Evolutionary conservation across 2,329 filamentous ascomycete genomes (phyloP), one percentile per base, ranked within the genome.

Genomic region (Madurella fahalii): DNA sequence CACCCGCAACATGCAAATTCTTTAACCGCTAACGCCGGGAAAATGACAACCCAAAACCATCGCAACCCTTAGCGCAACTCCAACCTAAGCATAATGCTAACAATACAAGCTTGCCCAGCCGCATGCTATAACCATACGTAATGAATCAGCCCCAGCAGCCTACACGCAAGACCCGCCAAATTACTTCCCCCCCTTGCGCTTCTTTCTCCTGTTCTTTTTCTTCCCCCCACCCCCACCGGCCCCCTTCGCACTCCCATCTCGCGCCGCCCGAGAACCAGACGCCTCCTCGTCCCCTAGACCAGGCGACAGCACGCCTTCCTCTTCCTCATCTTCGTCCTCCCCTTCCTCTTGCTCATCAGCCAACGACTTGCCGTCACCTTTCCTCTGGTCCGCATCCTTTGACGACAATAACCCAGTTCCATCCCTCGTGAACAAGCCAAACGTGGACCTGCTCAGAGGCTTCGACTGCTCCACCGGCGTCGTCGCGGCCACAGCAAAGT

Each of bases 171-270:
- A n/a, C 7, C 25, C 7, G 25, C 25, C 25, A 25, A 25, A 25
- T 37, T 37, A 61, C 44, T 57, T 63, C 50, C 60, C 63, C 45
- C 57, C 62, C 54, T 59, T 64, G 45, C 63, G 57, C 57, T 65
- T 65, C 54, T 63, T 65, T 40, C 61, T 53, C 52, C 60, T 53
- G 16, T 53, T 63, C 53, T 63, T 64, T 48, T 63, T 64, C 43
- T 64, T 64, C 42, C 47, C 53, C 9, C 40, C 53, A 8, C 47
- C 42, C 3, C 47, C 56, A 8, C 56, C 60, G 8, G 34, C 44
- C n/a, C 40, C 52, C 12, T 48, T 31, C 20, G 46, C 40, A 37
- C 39, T 31, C 40, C 40, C 8, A 42, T 25, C 44, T 15, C 54
- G 49, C 32, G 49, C 52, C 11, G 44, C 50, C 20, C 42, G 40